Conservation (phyloP, 768 basidiomycete genomes). For the Lactarius pseudohatsudake region DNA sequence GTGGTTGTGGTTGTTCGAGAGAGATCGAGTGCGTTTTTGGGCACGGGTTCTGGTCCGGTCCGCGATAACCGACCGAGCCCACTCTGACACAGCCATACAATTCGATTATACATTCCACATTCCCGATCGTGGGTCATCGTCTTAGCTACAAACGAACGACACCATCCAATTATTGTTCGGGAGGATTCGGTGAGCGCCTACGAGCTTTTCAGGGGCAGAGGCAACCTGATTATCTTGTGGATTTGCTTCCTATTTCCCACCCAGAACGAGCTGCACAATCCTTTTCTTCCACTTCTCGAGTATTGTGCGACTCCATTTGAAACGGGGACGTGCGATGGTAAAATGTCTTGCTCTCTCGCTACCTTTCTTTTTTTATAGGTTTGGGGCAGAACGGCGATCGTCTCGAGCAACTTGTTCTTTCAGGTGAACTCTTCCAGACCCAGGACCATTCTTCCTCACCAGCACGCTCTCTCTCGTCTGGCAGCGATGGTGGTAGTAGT, state of each 20-base stretch:
- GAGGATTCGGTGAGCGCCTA: background rate
- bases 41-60: background rate
- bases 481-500: conserved; percentile 54
- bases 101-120: background rate
- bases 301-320: background rate
- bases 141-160: background rate
- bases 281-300: background rate
- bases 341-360: background rate
- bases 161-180: background rate
- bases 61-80: background rate
- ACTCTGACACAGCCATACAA: background rate
- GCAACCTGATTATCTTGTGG: background rate
- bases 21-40: background rate
- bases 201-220: background rate
- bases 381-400: conserved; percentile 28
- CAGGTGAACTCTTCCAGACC: conserved; percentile 70
- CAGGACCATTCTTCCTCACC: conserved; percentile 60
- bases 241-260: background rate
- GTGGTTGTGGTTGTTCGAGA: background rate
- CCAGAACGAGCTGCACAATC: background rate
- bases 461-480: conserved; percentile 52
- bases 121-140: too few relatives aligned
- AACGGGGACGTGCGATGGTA: conserved; percentile 17
- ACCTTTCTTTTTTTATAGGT: conserved; percentile 6
- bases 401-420: conserved; percentile 70